Evolutionary conservation across 768 basidiomycete genomes (phyloP), one percentile per base, ranked within the genome.

Genomic region (Peribolospora kevripleyi): DNA sequence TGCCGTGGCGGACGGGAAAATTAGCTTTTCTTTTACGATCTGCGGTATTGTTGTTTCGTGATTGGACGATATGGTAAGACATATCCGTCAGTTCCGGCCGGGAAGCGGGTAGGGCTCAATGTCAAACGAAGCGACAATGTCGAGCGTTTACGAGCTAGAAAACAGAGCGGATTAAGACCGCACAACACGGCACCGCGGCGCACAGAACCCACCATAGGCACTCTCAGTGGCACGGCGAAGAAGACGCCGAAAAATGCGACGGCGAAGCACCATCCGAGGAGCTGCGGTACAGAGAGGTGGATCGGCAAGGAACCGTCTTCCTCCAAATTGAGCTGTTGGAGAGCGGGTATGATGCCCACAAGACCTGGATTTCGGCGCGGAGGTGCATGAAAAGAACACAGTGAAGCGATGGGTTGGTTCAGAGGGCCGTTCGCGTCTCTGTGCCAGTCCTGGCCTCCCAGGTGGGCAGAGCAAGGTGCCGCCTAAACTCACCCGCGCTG

Each of bases 241-340:
- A 95, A 91, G n/a, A 95, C 90, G 76, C 90, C 91, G 68, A 95
- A 97, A 70, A 88, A 97, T 4, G 90, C 90, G 38, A 91, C 75
- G 5, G 81, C 84, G 58, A 77, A 79, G 8, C 84, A 88, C 91
- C 91, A 97, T 4, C 74, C 76, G 25, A 88, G 70, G 25, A 84
- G 75, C 39, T 76, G 73, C 14, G 76, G 57, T 78, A 80, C 88
- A 6, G 79, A 76, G 46, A 95, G 70, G 57, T 74, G 70, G 10
- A 95, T 74, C 2, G 88, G 80, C 1, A 75, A 74, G 6, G 77
- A 73, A 7, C 85, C 86, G 60, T 97, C 91, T 54, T 75, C 71
- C 48, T 75, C 72, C 61, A 76, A 71, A 52, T 77, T 75, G n/a
- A 97, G 73, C 52, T 90, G 68, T 36, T 79, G 76, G 14, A 97